A percentile compares a stretch with the other conserved stretches of the same genome.
These are phyloP conservation scores for Ustilago lituana DNA, from an alignment of 1,284 basidiomycete species.

Conservation along the genomic window DNA sequence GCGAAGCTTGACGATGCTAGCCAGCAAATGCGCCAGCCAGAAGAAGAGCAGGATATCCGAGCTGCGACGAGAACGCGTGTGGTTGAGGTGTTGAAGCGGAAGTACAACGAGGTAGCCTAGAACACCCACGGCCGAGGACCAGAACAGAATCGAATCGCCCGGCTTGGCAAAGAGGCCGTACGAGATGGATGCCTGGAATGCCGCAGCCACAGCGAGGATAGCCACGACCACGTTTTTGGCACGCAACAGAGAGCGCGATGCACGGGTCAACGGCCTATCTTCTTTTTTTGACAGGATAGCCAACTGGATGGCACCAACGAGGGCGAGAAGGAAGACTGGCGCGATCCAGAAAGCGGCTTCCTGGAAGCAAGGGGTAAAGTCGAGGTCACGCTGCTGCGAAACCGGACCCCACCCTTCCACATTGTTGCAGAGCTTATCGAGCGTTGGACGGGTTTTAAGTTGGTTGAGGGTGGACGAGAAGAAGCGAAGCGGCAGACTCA, in stretches of 20 bases:
- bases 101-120: constrained; percentile 61
- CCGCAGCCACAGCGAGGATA: constrained; percentile 73
- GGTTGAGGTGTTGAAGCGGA: constrained; percentile 72
- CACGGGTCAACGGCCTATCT: constrained; percentile 21
- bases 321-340: constrained; percentile 53
- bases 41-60: constrained; percentile 82
- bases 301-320: constrained; percentile 42
- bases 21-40: constrained; percentile 78
- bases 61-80: constrained; percentile 79
- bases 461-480: constrained; percentile 26
- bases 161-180: constrained; percentile 40
- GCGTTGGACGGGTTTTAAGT: constrained; percentile 2
- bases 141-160: constrained; percentile 44
- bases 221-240: constrained; percentile 70
- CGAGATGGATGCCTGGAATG: constrained; percentile 69
- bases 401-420: constrained; percentile 73
- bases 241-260: constrained; percentile 45
- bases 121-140: constrained; percentile 22
- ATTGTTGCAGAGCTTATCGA: constrained; percentile 34
- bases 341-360: constrained; percentile 69
- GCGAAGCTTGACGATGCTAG: constrained; percentile 72
- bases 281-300: constrained; percentile 26
- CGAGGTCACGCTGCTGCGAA: constrained; percentile 76
- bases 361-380: constrained; percentile 85
- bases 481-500: constrained; percentile 29